These are phyloP conservation scores for Saccharomycopsis guyanensis DNA, from an alignment of 805 yeast species.

Conservation along the genomic window DNA sequence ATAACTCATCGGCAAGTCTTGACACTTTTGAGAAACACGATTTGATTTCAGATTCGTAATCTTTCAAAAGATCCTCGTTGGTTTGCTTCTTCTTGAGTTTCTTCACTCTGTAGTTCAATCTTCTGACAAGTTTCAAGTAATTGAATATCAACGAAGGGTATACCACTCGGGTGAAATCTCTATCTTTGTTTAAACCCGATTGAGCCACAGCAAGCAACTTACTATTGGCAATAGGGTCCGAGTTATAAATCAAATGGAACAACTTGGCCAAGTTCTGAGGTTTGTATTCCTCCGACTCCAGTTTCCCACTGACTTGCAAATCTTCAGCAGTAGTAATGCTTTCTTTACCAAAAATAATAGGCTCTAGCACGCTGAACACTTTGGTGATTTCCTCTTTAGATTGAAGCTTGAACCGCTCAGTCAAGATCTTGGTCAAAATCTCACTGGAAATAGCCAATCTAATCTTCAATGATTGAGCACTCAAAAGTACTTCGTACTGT, in stretches of 20 bases:
- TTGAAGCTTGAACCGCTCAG: slow-evolving; percentile 31
- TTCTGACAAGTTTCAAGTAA: slow-evolving; percentile 52
- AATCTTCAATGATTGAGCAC: slow-evolving; percentile 41
- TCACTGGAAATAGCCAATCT: slow-evolving; percentile 53
- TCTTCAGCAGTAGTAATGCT: slow-evolving; percentile 22
- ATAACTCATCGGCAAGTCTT: slow-evolving; percentile 60
- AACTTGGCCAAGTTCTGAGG: slow-evolving; percentile 65
- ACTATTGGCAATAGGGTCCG: slow-evolving; percentile 39
- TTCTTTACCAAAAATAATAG: slow-evolving; percentile 38
- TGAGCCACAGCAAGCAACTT: slow-evolving; percentile 36
- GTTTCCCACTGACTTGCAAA: slow-evolving; percentile 21
- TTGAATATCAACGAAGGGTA: slow-evolving; percentile 69
- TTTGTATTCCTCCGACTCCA: slow-evolving; percentile 25
- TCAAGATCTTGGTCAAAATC: slow-evolving; percentile 52
- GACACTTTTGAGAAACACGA: slow-evolving; percentile 69
- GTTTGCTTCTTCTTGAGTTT: slow-evolving; percentile 25
- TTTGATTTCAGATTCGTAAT: slow-evolving; percentile 28
- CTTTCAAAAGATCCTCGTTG: slow-evolving; percentile 20
- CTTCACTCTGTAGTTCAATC: slow-evolving; percentile 29
- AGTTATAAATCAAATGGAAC: slow-evolving; percentile 52
- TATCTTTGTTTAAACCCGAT: slow-evolving; percentile 47
- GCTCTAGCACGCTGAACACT: slow-evolving; percentile 49
- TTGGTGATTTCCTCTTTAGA: slow-evolving; percentile 47
- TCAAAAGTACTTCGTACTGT: slow-evolving; percentile 46
- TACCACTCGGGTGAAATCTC: slow-evolving; percentile 50